A percentile compares a stretch with the other conserved stretches of the same genome.
Evolutionary conservation across 768 basidiomycete genomes (phyloP).

Genomic region (Termitomyces bulborhizus): DNA sequence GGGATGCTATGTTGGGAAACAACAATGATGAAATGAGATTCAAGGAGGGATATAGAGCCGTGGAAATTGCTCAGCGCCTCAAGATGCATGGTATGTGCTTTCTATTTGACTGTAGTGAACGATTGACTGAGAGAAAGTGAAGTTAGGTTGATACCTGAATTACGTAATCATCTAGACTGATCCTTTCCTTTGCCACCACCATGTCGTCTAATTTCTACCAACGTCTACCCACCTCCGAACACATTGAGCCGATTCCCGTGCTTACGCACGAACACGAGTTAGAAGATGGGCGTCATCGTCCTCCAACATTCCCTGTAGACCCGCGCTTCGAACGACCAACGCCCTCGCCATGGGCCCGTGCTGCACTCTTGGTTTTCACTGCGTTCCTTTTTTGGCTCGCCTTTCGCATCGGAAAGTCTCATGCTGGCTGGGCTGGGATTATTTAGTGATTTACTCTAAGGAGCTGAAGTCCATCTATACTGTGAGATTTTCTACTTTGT

Average conservation of each 20-base stretch:
- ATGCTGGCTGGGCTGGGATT: slow-evolving; percentile 10
- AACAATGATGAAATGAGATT: too few species aligned
- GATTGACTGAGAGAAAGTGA: too few species aligned
- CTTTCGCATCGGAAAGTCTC: slow-evolving; percentile 14
- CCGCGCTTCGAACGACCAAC: slow-evolving; percentile 12
- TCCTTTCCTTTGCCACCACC: neutral
- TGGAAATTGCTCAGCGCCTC: too few species aligned
- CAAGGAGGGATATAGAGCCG: too few species aligned
- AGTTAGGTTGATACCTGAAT: neutral
- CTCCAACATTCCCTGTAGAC: slow-evolving; percentile 8
- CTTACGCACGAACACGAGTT: slow-evolving; percentile 4
- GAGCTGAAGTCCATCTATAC: neutral
- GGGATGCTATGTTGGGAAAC: too few species aligned
- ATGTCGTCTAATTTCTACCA: slow-evolving; percentile 11
- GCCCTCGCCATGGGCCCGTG: slow-evolving; percentile 10
- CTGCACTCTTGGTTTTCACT: slow-evolving; percentile 10
- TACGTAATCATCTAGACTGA: neutral
- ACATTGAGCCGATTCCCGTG: neutral
- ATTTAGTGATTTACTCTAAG: neutral
- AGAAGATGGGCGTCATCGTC: slow-evolving; percentile 10
- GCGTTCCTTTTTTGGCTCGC: slow-evolving; percentile 12
- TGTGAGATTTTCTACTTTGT: neutral
- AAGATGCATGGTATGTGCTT: too few species aligned
- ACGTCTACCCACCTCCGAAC: slow-evolving; percentile 8
- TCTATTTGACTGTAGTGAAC: too few species aligned